Conservation (phyloP, 129 eudicot genomes). For the Apium graveolens region DNA sequence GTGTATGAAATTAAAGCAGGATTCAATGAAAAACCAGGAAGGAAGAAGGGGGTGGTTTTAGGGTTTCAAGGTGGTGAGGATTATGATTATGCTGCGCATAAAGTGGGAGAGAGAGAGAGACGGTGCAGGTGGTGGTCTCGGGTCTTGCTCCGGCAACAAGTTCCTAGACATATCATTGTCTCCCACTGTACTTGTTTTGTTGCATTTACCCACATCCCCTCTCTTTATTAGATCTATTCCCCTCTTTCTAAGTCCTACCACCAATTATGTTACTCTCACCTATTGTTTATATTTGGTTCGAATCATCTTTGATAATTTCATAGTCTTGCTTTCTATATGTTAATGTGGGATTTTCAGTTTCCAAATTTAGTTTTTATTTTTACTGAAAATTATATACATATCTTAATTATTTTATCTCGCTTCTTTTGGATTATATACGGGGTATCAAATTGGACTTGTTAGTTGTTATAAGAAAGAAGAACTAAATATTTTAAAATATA, state of each 20-base stretch:
- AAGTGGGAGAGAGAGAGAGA: neutral
- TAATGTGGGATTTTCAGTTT: too few species aligned
- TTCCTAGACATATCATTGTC: conserved; percentile 7
- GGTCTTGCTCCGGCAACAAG: neutral
- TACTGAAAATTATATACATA: too few species aligned
- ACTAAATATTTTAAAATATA: too few species aligned
- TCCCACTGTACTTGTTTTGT: conserved; percentile 7
- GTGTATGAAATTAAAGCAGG: neutral
- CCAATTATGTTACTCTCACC: too few species aligned
- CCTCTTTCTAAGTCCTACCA: neutral
- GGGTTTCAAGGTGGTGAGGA: neutral
- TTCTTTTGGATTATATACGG: too few species aligned
- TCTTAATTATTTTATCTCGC: too few species aligned
- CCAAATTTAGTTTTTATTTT: too few species aligned
- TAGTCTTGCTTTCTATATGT: neutral
- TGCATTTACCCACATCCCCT: conserved; percentile 5
- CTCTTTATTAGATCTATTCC: neutral
- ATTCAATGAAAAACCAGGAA: neutral
- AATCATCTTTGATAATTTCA: too few species aligned
- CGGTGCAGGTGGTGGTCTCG: neutral
- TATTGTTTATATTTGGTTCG: too few species aligned
- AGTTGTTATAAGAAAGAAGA: too few species aligned
- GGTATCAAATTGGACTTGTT: too few species aligned
- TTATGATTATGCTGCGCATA: neutral
- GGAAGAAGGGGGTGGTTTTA: neutral